Evolutionary conservation across 495 filamentous ascomycete genomes (phyloP), one percentile per base, ranked within the genome.

Genomic region (Lophiotrema nucula): DNA sequence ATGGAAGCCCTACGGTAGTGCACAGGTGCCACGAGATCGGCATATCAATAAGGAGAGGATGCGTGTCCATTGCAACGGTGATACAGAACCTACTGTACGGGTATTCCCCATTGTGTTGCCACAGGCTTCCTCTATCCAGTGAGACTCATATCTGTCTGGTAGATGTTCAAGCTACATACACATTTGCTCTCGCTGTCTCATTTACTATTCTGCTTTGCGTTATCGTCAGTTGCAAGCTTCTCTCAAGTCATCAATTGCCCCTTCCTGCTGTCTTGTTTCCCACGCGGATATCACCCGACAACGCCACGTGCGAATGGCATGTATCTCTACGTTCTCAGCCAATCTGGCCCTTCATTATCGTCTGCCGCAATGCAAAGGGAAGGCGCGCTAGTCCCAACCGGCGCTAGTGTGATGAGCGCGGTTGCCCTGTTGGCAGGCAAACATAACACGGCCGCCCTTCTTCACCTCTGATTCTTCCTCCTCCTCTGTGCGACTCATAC

Each of bases 31-130:
- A 35, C 31, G 15, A 35, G 31, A 35, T 15, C 31, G 15, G 8
- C 8, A 8, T 35, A 15, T 15, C 8, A 35, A 15, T 35, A 15
- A 8, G 31, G 31, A 35, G 8, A 15, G 15, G 3, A 5, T 16
- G n/a, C 33, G 6, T 2, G 39, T 19, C 52, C 52, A 23, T 23
- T 46, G 52, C 52, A 45, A 45, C 41, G 18, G 33, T 52, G 48
- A 23, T 25, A 39, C 31, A 21, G 41, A 52, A 4, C 28, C 18
- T 39, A 24, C 18, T 41, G 33, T 35, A 24, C 23, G 8, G 31
- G 49, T 15, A 26, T 53, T 42, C 41, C 27, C 35, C 10, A 11
- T 27, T n/a, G 19, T 33, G 5, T 43, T 25, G 35, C 35, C 35
- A 43, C 3, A 11, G 11, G 11, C 6, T 10, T n/a, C 24, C 10